Evolutionary conservation across 441 rosid species (phyloP), one percentile per base, ranked within the genome.

Genomic region (Populus hybrid): DNA sequence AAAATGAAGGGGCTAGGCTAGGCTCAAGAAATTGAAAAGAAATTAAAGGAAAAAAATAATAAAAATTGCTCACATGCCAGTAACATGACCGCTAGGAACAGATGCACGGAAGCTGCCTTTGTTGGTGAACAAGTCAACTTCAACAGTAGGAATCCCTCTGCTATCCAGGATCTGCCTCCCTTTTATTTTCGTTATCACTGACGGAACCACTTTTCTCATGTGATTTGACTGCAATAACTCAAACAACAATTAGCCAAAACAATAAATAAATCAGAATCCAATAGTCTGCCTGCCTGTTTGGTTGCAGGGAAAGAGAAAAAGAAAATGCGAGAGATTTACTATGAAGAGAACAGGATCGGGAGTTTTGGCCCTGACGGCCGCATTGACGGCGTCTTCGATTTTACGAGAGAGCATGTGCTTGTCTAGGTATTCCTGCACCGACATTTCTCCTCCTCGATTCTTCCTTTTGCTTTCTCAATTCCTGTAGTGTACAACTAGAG

Each of bases 371-470:
- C 97, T 88, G 77, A 95, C 99, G 78, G 99, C 94, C 72, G 98
- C 99, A 86, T 95, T 95, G 76, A 95, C 98, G 84, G 99, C 99
- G 79, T 94, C 99, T 82, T 95, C 99, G 78, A 95, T 95, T 86
- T 89, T 95, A 77, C 99, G 94, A 66, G 97, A 94, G 78, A 93
- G 98, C 89, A 85, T 35, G 84, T 94, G 94, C 88, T 90, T 91
- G 86, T 94, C 97, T 69, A 94, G 87, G 79, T 94, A 96, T 84
- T 96, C 98, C 80, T 93, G 99, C 78, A 94, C 97, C 63, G 99
- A 90, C 99, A 94, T 93, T 78, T 70, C 36, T 46, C 57, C 57
- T 46, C 57, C 63, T 30, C 9, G 81, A 61, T 74, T 68, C 61
- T 42, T 7, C 68, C 23, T 73, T 26, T 71, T 67, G 50, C 71